Percentiles rank a stretch among this genome's conserved stretches.
Evolutionary conservation across 345 rosid genomes (phyloP).

Genomic region (Eucalyptus microcorys): DNA sequence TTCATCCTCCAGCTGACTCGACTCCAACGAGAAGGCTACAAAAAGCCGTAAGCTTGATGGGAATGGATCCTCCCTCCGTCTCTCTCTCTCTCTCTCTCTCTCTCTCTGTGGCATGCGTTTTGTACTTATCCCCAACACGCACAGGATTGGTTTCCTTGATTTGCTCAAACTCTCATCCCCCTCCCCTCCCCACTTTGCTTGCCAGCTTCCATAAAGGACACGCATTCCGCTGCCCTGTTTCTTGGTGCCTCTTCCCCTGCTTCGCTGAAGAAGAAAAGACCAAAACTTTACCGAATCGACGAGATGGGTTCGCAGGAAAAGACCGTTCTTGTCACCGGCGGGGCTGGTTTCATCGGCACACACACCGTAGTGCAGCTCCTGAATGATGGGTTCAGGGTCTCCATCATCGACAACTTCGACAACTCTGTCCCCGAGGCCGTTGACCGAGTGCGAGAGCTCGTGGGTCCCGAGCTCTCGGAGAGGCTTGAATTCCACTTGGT

Average conservation of each 20-base stretch:
- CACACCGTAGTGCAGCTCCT: slow-evolving; percentile 88
- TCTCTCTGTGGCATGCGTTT: neutral
- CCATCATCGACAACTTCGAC: slow-evolving; percentile 80
- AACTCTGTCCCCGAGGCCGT: slow-evolving; percentile 77
- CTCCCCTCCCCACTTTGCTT: neutral
- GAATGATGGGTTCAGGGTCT: slow-evolving; percentile 60
- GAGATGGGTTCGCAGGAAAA: neutral
- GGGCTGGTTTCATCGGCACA: slow-evolving; percentile 96
- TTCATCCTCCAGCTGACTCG: neutral
- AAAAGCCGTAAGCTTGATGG: neutral
- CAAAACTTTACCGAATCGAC: neutral
- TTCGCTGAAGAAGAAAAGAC: neutral
- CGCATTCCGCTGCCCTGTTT: neutral
- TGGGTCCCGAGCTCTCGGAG: slow-evolving; percentile 59
- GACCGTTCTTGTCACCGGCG: slow-evolving; percentile 81
- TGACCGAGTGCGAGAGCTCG: slow-evolving; percentile 66
- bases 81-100: neutral
- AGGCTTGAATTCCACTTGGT: slow-evolving; percentile 75
- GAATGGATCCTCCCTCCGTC: neutral
- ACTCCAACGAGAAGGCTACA: neutral
- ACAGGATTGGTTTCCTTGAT: neutral
- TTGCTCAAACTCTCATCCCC: neutral
- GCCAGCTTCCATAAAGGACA: neutral
- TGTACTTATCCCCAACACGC: neutral
- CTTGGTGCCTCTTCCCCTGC: neutral